phyloP scores from a whole-genome alignment of 164 flowering plant species.

The Magnolia kwangsiensis region DNA sequence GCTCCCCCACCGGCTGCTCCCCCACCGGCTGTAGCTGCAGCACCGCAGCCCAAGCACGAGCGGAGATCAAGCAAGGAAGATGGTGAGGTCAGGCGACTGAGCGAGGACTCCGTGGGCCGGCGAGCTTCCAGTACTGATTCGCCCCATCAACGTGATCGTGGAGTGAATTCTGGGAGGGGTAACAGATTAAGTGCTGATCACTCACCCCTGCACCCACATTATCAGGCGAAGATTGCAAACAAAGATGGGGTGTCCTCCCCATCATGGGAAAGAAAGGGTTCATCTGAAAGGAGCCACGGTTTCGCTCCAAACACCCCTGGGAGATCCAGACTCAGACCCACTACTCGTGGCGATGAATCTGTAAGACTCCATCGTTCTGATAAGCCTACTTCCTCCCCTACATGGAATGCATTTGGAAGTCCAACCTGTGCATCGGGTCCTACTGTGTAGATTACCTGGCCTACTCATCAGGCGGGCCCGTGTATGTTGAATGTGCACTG shows the following conservation, averaged over 20 bases:
- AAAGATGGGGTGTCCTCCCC: constrained; percentile 39
- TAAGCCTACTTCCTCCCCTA: not conserved
- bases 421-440: not conserved
- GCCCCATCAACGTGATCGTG: constrained; percentile 7
- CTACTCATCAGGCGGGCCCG: not conserved
- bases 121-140: constrained; percentile 19
- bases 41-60: constrained; percentile 24
- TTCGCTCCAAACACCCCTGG: constrained; percentile 42
- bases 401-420: not conserved
- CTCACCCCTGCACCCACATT: constrained; percentile 40
- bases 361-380: constrained; percentile 23
- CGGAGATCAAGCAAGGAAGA: constrained; percentile 43
- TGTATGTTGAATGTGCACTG: not conserved
- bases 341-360: constrained; percentile 34
- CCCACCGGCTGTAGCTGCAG: constrained; percentile 22
- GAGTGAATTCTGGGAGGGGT: constrained; percentile 12
- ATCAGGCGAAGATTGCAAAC: constrained; percentile 30
- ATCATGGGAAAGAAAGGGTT: constrained; percentile 40
- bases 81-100: constrained; percentile 25
- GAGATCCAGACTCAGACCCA: constrained; percentile 38
- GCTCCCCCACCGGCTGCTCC: constrained; percentile 21
- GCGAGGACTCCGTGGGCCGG: constrained; percentile 18
- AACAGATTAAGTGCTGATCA: constrained; percentile 29
- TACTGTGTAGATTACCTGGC: not conserved
- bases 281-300: constrained; percentile 39